Conservation (phyloP, 2,329 filamentous ascomycete species). For the Aspergillus sclerotialis region DNA sequence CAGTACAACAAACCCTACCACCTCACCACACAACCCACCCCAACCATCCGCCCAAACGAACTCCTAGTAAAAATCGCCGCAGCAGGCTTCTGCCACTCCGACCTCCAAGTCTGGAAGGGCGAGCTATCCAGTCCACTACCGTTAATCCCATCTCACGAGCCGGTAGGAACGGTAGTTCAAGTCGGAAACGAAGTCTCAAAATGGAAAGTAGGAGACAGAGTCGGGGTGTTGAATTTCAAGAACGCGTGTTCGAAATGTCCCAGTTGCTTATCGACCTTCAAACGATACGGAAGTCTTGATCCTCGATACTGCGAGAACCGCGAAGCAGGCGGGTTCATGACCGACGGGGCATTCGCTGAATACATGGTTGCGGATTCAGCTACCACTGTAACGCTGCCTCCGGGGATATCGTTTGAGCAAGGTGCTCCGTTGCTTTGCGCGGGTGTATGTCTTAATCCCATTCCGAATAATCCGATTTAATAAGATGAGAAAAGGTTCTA, state of each 20-base stretch:
- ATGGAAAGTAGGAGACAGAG: conserved; percentile 5
- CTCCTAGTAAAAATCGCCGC: conserved; percentile 7
- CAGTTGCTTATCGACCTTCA: conserved; percentile 1
- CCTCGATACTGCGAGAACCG: conserved; percentile 7
- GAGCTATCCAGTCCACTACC: conserved; percentile 3
- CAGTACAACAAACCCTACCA: conserved; percentile 4
- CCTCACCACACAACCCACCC: background rate
- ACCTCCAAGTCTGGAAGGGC: conserved; percentile 8
- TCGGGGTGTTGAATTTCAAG: conserved; percentile 9
- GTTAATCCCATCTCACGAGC: conserved; percentile 7
- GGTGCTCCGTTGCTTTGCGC: conserved; percentile 9
- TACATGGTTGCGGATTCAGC: conserved; percentile 8
- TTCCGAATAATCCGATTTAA: background rate
- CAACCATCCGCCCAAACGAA: conserved; percentile 4
- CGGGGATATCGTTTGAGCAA: conserved; percentile 7
- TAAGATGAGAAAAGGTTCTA: too few relatives aligned
- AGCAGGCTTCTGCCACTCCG: conserved; percentile 9
- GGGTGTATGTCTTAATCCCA: conserved; percentile 3
- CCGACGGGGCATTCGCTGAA: conserved; percentile 8
- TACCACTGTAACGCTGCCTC: conserved; percentile 4
- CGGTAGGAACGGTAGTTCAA: conserved; percentile 4
- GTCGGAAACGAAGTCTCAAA: conserved; percentile 1
- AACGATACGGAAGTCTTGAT: conserved; percentile 1
- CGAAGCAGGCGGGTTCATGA: conserved; percentile 5
- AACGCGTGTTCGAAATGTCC: conserved; percentile 5